Conservation (phyloP, 1,139 yeast species). For the Candida sojae region DNA sequence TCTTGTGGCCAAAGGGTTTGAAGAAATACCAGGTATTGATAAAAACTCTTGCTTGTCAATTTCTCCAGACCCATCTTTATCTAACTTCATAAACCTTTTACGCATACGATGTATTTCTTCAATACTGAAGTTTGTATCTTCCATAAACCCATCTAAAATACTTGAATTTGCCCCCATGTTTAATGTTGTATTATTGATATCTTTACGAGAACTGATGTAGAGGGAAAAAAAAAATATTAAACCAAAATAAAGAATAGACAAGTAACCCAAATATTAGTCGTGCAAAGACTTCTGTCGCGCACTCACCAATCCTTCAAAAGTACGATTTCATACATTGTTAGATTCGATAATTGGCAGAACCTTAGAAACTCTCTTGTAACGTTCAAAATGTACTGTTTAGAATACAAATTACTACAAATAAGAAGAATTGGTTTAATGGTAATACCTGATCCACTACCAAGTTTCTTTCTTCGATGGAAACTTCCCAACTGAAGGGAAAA, state of each 20-base stretch:
- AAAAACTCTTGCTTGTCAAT: conserved; percentile 89
- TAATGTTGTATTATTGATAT: background rate
- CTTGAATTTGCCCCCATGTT: conserved; percentile 67
- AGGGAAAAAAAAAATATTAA: background rate
- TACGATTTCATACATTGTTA: background rate
- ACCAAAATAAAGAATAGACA: background rate
- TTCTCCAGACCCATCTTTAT: conserved; percentile 89
- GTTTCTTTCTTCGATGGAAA: too few species aligned
- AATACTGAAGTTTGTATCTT: conserved; percentile 80
- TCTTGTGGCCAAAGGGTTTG: conserved; percentile 86
- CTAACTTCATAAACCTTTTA: conserved; percentile 92
- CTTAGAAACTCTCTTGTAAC: too few species aligned
- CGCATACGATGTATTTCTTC: conserved; percentile 92
- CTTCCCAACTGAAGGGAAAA: too few species aligned
- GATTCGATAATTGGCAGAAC: too few species aligned
- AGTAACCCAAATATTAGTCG: background rate
- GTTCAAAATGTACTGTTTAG: too few species aligned
- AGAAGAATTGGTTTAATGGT: too few species aligned
- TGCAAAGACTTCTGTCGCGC: background rate
- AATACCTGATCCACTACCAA: too few species aligned
- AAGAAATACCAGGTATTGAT: conserved; percentile 88
- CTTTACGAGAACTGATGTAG: background rate
- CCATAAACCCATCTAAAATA: conserved; percentile 65
- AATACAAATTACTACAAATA: too few species aligned
- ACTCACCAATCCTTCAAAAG: background rate